Conservation (phyloP, 495 filamentous ascomycete species). For the Pseudomonodictys pantanalensis region DNA sequence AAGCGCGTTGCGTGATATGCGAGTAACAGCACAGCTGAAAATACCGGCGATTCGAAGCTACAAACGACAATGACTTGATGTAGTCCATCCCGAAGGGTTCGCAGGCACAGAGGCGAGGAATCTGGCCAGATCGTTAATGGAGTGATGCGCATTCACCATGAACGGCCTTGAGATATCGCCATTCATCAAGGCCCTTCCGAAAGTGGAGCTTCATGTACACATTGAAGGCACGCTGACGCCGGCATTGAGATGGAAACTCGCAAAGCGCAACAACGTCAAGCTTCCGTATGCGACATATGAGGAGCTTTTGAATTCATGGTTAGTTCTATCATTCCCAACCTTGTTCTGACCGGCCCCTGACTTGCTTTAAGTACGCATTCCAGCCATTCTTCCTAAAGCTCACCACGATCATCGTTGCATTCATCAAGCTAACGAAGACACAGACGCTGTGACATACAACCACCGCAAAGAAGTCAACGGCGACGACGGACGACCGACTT, state of each 20-base stretch:
- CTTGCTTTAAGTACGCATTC: too few species aligned
- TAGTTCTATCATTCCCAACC: not conserved
- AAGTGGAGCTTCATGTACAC: slow-evolving; percentile 48
- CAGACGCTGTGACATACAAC: slow-evolving; percentile 1
- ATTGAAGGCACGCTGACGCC: slow-evolving; percentile 48
- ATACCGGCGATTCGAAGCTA: too few species aligned
- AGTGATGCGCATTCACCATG: not conserved
- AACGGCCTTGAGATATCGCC: slow-evolving; percentile 1
- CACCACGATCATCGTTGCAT: too few species aligned
- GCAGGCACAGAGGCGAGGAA: too few species aligned
- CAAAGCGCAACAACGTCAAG: slow-evolving; percentile 42
- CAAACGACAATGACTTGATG: too few species aligned
- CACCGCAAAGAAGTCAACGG: slow-evolving; percentile 8
- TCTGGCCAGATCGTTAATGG: too few species aligned
- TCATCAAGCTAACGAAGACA: not conserved
- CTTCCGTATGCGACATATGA: slow-evolving; percentile 39
- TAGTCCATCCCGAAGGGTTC: too few species aligned
- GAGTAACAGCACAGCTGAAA: too few species aligned
- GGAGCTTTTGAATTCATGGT: slow-evolving; percentile 35
- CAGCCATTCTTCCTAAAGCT: too few species aligned
- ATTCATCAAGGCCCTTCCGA: slow-evolving; percentile 36
- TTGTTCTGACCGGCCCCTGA: too few species aligned
- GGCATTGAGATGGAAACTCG: slow-evolving; percentile 42
- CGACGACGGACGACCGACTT: slow-evolving; percentile 16
- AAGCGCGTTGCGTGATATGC: too few species aligned